Evolutionary conservation across 1,284 basidiomycete species (phyloP).

Genomic region (Mycosarcoma mackinlayi): DNA sequence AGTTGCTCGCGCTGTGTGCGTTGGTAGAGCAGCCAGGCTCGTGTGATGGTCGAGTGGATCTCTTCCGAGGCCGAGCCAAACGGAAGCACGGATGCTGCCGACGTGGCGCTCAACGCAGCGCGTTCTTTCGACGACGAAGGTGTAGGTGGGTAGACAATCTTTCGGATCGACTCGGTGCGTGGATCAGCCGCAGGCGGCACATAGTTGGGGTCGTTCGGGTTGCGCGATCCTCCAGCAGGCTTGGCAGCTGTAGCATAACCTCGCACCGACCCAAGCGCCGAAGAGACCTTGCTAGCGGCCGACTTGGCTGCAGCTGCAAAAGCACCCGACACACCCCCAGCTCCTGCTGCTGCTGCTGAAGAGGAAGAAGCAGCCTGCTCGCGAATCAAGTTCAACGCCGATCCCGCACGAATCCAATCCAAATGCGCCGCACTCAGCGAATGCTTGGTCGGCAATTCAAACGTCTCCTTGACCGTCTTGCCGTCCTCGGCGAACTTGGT

Average conservation of each 20-base stretch:
- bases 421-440: conserved; percentile 60
- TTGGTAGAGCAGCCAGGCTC: conserved; percentile 87
- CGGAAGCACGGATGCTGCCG: conserved; percentile 38
- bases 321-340: conserved; percentile 27
- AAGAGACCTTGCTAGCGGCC: conserved; percentile 25
- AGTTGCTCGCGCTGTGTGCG: conserved; percentile 76
- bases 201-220: conserved; percentile 64
- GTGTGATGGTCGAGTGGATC: conserved; percentile 91
- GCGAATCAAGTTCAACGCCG: conserved; percentile 65
- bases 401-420: conserved; percentile 66
- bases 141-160: conserved; percentile 58
- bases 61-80: conserved; percentile 70
- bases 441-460: conserved; percentile 65
- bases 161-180: conserved; percentile 58
- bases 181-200: conserved; percentile 51
- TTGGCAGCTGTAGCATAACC: conserved; percentile 56
- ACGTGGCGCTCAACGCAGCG: conserved; percentile 26
- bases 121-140: conserved; percentile 39
- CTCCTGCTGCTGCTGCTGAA: conserved; percentile 6
- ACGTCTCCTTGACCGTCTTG: conserved; percentile 52
- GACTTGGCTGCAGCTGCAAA: conserved; percentile 34
- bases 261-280: conserved; percentile 37
- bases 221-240: conserved; percentile 32
- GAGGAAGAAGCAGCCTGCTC: conserved; percentile 48
- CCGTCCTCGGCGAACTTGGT: conserved; percentile 63